Evolutionary conservation across 805 yeast genomes (phyloP), one percentile per base, ranked within the genome.

Genomic region (Nakazawaea ernobii): DNA sequence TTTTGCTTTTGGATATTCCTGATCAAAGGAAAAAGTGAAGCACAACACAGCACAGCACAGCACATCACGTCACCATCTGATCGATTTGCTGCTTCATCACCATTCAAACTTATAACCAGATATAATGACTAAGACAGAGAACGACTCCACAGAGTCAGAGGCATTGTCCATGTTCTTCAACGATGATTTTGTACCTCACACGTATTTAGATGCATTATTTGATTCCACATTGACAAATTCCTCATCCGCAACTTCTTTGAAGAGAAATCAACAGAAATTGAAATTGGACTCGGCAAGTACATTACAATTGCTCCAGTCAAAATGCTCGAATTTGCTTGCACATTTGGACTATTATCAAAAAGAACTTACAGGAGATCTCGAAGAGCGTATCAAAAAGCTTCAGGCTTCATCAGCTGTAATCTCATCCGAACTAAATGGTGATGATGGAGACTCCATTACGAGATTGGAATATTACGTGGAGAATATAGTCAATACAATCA

Each of bases 151-250:
- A 11, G 59, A 62, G 33, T 64, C 65, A 46, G 77, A 77, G 13
- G 70, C 82, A 1, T 61, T 84, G 3, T 65, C 79, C 10, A 83
- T 84, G 80, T 85, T 85, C 66, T 80, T 82, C 51, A 87, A 84
- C 52, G 77, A 74, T 17, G 78, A 75, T 26, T 84, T 84, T 57
- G 78, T 75, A 14, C 85, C 89, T 1, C 75, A 78, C 46, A 78
- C 77, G 36, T 85, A 76, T 55, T 72, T 85, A 15, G 87, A 85
- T 58, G 81, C 85, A 2, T 63, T 84, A 13, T 72, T 80, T 50
- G 67, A 75, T 41, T 62, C 73, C 15, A 66, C 73, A 3, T 52
- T 70, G 7, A 55, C 39, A 7, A 17, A 47, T 15, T 49, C 38
- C 50, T 46, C 46, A 44, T 32, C 37, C 13, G 48, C 47, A 15